Evolutionary conservation across 164 flowering plant genomes (phyloP).

Genomic region (Hamamelis virginiana): DNA sequence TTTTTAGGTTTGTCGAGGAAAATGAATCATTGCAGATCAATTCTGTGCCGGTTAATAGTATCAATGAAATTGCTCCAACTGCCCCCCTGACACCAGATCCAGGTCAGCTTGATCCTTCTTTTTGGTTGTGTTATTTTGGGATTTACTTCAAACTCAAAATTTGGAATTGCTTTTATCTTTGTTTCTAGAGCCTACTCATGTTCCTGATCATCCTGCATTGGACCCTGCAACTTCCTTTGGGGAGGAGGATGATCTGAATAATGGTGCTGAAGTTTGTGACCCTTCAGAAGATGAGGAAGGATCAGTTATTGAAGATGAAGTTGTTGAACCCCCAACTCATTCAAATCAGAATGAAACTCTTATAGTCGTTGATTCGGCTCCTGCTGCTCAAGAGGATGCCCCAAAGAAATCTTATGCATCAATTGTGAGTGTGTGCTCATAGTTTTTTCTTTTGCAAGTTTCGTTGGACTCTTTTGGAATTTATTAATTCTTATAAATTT

Average conservation of each 20-base stretch:
- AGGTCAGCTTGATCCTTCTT: conserved; percentile 24
- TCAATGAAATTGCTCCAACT: conserved; percentile 18
- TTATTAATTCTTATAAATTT: neutral
- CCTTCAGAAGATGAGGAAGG: conserved; percentile 50
- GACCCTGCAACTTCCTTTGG: conserved; percentile 25
- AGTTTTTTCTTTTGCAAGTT: neutral
- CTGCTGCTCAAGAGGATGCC: conserved; percentile 41
- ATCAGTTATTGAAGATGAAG: conserved; percentile 46
- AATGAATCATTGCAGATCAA: conserved; percentile 15
- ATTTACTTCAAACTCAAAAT: conserved; percentile 2
- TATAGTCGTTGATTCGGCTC: conserved; percentile 28
- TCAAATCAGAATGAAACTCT: conserved; percentile 30
- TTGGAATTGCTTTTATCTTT: conserved; percentile 5
- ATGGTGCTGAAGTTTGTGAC: conserved; percentile 47
- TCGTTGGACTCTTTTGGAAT: neutral
- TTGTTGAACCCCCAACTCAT: conserved; percentile 29
- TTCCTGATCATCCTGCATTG: conserved; percentile 22
- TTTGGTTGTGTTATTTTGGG: neutral
- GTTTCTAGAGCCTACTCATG: conserved; percentile 33
- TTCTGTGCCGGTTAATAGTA: conserved; percentile 15
- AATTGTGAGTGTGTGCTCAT: conserved; percentile 42
- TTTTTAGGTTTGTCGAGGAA: conserved; percentile 53
- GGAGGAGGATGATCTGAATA: conserved; percentile 35
- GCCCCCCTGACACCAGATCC: conserved; percentile 21
- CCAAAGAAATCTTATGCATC: conserved; percentile 74